Evolutionary conservation across 1,139 yeast genomes (phyloP).

Genomic region (Yamadazyma sp.): DNA sequence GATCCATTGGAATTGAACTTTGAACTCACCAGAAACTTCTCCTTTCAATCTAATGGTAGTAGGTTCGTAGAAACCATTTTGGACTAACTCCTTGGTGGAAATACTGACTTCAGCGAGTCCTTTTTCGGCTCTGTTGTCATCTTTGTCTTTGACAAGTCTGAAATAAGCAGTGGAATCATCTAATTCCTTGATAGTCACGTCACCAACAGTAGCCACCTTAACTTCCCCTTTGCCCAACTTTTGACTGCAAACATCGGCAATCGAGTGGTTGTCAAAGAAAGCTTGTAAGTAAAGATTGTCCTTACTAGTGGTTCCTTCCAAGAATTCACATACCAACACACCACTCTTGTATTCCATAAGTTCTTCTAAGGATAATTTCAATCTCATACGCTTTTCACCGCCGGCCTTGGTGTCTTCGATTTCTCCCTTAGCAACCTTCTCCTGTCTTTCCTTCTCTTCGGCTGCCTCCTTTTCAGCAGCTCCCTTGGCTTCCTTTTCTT

Average conservation of each 20-base stretch:
- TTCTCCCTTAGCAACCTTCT: constrained; percentile 18
- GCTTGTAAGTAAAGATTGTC: constrained; percentile 65
- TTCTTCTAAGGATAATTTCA: constrained; percentile 63
- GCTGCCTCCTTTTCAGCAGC: constrained; percentile 17
- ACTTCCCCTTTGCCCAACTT: constrained; percentile 35
- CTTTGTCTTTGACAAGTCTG: constrained; percentile 56
- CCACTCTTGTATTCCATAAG: constrained; percentile 68
- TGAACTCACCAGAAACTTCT: constrained; percentile 44
- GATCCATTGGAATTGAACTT: constrained; percentile 71
- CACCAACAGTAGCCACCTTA: constrained; percentile 64
- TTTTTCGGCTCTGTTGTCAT: constrained; percentile 56
- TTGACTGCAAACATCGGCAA: constrained; percentile 57
- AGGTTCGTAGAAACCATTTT: constrained; percentile 63
- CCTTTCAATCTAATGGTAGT: constrained; percentile 50
- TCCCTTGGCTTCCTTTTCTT: constrained; percentile 24
- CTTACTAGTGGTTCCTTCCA: constrained; percentile 55
- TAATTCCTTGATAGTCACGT: constrained; percentile 70
- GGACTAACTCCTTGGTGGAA: constrained; percentile 67
- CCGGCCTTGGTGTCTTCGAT: constrained; percentile 39
- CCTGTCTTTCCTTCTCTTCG: constrained; percentile 22
- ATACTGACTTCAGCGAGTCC: constrained; percentile 62
- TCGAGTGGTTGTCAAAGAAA: constrained; percentile 72
- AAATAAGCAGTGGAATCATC: constrained; percentile 69
- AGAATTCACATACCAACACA: constrained; percentile 65
- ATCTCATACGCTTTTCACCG: constrained; percentile 41